Evolutionary conservation across 179 eudicot genomes (phyloP).

Genomic region (Beta lomatogona): DNA sequence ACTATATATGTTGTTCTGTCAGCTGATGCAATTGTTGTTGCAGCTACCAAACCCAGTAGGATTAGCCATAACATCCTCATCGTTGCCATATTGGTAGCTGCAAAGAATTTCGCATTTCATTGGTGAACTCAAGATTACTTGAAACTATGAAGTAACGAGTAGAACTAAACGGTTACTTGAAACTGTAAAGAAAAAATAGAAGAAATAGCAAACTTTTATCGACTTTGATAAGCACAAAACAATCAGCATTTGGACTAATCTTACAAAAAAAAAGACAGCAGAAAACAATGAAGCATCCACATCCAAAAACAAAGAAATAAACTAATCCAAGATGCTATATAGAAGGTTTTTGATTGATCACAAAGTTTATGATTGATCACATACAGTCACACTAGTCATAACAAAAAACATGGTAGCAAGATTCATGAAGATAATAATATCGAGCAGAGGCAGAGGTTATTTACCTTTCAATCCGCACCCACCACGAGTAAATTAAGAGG

Average conservation of each 20-base stretch:
- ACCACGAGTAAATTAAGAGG: constrained; percentile 8
- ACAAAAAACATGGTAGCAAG: background rate
- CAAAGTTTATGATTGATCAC: background rate
- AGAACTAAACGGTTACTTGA: background rate
- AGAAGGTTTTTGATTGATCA: background rate
- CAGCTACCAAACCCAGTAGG: constrained; percentile 28
- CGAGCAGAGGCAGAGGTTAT: background rate
- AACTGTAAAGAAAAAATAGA: background rate
- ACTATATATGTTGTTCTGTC: constrained; percentile 48
- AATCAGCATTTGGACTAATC: background rate
- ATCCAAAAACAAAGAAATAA: background rate
- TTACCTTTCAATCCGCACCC: constrained; percentile 22
- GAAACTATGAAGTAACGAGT: background rate
- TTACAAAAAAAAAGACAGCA: background rate
- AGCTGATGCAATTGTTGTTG: constrained; percentile 31
- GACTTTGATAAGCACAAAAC: background rate
- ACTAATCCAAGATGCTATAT: background rate
- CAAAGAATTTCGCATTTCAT: background rate
- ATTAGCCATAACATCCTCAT: constrained; percentile 11
- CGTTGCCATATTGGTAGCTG: constrained; percentile 25
- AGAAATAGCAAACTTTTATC: background rate
- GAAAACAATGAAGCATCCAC: background rate
- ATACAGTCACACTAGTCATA: background rate
- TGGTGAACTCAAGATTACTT: background rate
- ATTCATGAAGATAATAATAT: background rate